phyloP scores from a whole-genome alignment of 2,329 filamentous ascomycete genomes.

The Epichloe sp. region DNA sequence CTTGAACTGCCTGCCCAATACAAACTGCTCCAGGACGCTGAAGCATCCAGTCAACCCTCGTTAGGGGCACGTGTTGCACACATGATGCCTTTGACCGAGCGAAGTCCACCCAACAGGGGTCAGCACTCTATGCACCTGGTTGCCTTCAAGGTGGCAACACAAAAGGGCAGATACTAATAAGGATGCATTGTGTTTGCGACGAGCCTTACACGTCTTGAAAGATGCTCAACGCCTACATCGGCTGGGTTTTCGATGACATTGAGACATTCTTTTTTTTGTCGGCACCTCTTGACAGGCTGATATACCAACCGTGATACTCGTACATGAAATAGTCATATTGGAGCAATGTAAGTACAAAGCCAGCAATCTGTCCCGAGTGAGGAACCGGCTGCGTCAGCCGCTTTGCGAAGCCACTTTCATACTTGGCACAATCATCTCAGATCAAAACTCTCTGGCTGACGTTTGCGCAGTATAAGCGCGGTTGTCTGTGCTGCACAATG shows the following conservation, averaged over 20 bases:
- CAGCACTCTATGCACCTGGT: slow-evolving; percentile 3
- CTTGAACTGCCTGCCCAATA: neutral
- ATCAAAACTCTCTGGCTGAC: neutral
- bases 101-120: neutral
- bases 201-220: neutral
- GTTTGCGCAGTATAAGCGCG: neutral
- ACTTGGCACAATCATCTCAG: no score
- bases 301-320: neutral
- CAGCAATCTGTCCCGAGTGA: neutral
- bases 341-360: neutral
- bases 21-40: neutral
- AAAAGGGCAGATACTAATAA: slow-evolving; percentile 1
- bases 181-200: neutral
- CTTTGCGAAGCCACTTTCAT: no score
- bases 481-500: neutral
- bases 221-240: neutral
- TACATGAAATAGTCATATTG: neutral
- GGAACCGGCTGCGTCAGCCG: no score
- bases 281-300: neutral
- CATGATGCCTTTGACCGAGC: neutral
- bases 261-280: neutral
- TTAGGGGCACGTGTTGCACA: slow-evolving; percentile 1
- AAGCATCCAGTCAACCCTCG: neutral
- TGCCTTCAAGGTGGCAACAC: slow-evolving; percentile 2
- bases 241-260: neutral